A percentile compares a stretch with the other conserved stretches of the same genome.
Evolutionary conservation across 352 stramenopile species (phyloP).

Genomic region (Phytophthora podocarpi): DNA sequence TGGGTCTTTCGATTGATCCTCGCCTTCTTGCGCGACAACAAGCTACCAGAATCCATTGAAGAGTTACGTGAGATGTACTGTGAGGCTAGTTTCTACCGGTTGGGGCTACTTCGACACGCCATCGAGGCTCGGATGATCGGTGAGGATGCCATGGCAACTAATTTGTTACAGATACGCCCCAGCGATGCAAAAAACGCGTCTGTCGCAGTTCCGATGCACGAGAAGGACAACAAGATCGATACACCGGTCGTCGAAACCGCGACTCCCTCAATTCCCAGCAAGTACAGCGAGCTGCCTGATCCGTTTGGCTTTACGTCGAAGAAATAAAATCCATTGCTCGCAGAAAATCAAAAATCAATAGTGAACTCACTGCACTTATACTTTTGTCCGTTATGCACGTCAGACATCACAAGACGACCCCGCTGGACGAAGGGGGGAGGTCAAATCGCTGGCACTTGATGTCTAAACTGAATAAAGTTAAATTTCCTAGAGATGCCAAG

Average conservation of each 20-base stretch:
- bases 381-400: no score
- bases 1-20: slow-evolving; percentile 80
- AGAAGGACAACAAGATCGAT: slow-evolving; percentile 1
- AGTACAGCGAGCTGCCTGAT: slow-evolving; percentile 64
- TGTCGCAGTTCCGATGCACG: neutral
- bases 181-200: neutral
- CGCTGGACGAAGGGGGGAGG: no score
- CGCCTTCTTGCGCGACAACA: slow-evolving; percentile 68
- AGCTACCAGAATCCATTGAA: slow-evolving; percentile 57
- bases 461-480: no score
- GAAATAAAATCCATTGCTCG: slow-evolving; percentile 25
- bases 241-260: neutral
- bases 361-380: no score
- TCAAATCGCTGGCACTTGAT: no score
- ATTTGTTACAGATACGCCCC: slow-evolving; percentile 18
- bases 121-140: slow-evolving; percentile 81
- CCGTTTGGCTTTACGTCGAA: slow-evolving; percentile 74
- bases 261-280: slow-evolving; percentile 26
- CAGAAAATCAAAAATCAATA: neutral
- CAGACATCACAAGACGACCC: no score
- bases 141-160: slow-evolving; percentile 47
- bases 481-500: no score
- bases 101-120: slow-evolving; percentile 72
- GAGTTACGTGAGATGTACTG: slow-evolving; percentile 79
- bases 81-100: slow-evolving; percentile 78